Evolutionary conservation across 805 yeast genomes (phyloP), one percentile per base, ranked within the genome.

Genomic region (Maudiozyma barnettii): DNA sequence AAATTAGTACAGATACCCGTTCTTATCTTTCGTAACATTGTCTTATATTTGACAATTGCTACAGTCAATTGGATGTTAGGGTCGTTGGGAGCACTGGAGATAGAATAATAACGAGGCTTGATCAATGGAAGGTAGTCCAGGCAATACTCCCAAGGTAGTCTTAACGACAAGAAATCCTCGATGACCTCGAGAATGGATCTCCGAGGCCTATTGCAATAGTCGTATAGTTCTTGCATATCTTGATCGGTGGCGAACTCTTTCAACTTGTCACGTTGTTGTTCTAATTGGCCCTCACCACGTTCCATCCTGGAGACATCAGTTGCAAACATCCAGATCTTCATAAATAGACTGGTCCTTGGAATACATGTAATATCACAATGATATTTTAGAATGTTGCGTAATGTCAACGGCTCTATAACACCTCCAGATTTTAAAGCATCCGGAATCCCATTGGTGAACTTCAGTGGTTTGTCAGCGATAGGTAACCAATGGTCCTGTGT

Each of bases 141-240:
- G 5, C 88, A 55, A 57, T 84, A 82, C 48, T 78, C 82, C 33
- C 85, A 60, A 1, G 99, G 98, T 26, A 93, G 78, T 43, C 66
- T 72, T 39, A 93, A 70, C 5, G 87, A 76, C 51, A 77, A 79
- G 60, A 93, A 93, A 61, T 93, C 99, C 45, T 79, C 74, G 6
- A 93, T 62, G 0, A 85, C 84, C 62, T 93, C 99, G 20, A 89
- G 60, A 4, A 90, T 75, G 44, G 95, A 88, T 54, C 99, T 66
- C 52, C 96, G 74, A 5, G 98, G 97, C 49, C 98, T 70, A 60
- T 88, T 85, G n/a, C 95, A 95, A 64, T 93, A 93, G 63, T 91
- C 82, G 61, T 80, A 91, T 41, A 90, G 65, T 46, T 86, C 96
- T 60, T 91, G 89, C 45, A 83, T 76, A 44, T 85, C 88, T 40